Conservation (phyloP, 768 basidiomycete genomes). For the Tylopilus intermedius region DNA sequence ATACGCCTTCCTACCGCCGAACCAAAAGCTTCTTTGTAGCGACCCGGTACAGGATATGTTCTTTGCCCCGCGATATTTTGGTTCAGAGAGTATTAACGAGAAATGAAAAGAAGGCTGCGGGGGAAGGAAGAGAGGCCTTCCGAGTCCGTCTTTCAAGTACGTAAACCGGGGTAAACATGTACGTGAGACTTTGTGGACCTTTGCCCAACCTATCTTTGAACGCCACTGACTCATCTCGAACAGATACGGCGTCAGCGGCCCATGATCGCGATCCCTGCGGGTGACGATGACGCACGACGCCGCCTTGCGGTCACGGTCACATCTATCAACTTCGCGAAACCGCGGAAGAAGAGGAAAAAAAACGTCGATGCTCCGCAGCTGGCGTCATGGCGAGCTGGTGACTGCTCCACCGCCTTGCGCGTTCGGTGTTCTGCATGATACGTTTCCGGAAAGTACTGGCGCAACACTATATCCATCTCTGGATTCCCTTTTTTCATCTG, state of each 20-base stretch:
- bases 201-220: slow-evolving; percentile 2
- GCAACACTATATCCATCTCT: slow-evolving; percentile 9
- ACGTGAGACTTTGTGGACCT: slow-evolving; percentile 5
- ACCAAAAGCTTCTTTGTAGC: neutral
- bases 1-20: neutral
- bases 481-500: no score
- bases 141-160: slow-evolving; percentile 1
- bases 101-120: neutral
- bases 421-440: neutral
- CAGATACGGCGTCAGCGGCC: neutral
- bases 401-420: slow-evolving; percentile 7
- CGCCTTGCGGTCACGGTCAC: neutral
- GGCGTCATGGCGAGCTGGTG: neutral
- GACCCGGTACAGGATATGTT: neutral
- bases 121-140: slow-evolving; percentile 7
- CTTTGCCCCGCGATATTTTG: slow-evolving; percentile 1
- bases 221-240: neutral
- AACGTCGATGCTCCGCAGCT: slow-evolving; percentile 9
- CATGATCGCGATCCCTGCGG: slow-evolving; percentile 9
- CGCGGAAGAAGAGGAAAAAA: neutral
- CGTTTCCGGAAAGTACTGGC: slow-evolving; percentile 12
- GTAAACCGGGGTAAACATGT: slow-evolving; percentile 14
- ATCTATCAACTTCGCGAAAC: neutral
- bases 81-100: neutral
- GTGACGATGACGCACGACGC: slow-evolving; percentile 1